phyloP scores from a whole-genome alignment of 2,329 filamentous ascomycete species.

The Fusarium temperatum region DNA sequence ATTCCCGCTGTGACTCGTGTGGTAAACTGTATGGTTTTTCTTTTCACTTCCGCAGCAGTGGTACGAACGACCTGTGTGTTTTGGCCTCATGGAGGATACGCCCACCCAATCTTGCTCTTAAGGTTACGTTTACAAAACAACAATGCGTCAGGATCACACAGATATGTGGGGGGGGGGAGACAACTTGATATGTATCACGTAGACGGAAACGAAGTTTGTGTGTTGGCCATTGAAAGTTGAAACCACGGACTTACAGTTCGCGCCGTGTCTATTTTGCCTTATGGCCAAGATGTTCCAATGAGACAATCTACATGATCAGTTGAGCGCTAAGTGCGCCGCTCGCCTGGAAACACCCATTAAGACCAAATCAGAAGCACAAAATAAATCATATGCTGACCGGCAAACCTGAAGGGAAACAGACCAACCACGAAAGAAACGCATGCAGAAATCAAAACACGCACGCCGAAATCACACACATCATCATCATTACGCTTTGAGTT shows the following conservation, averaged over 20 bases:
- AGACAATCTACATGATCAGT: conserved; percentile 17
- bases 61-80: not conserved
- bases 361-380: conserved; percentile 15
- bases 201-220: not conserved
- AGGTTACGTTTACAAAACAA: not conserved
- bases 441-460: conserved; percentile 16
- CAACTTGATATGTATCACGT: not conserved
- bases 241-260: not conserved
- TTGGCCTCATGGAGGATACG: not conserved
- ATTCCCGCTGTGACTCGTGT: not conserved
- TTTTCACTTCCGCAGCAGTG: not conserved
- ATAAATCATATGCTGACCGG: conserved; percentile 10
- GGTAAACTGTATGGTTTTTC: not conserved
- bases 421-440: not conserved
- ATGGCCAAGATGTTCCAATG: conserved; percentile 15
- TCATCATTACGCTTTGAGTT: conserved; percentile 62
- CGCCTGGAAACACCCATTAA: not conserved
- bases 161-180: not conserved
- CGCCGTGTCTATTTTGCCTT: conserved; percentile 5
- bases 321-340: conserved; percentile 4
- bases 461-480: conserved; percentile 25
- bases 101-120: not conserved
- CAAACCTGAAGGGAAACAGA: conserved; percentile 1
- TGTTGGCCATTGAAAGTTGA: conserved; percentile 26
- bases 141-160: not conserved